Base-by-base conservation (phyloP, 2,329 filamentous ascomycete species). In the Penicillium sp. region DNA sequence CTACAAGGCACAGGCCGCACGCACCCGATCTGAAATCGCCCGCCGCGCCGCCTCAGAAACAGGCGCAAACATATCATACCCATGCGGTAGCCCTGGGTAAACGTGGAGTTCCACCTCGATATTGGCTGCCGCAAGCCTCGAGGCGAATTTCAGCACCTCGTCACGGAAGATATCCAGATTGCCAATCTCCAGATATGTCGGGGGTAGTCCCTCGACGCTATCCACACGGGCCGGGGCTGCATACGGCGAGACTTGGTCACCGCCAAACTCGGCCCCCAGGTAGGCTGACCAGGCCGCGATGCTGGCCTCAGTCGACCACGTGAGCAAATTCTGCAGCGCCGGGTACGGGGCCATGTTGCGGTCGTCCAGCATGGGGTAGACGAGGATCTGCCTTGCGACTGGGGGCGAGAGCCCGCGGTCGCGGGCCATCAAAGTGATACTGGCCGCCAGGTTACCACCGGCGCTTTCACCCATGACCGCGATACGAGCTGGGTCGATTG, bases 311-410 rank as follows among this genome's bases (percentile, higher is more conserved):
- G 65, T 63, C 2, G 65, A 69, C 77, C 79, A 82, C 18, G 69
- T 69, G 0, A 71, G 68, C 33, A 74, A 69, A 3, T 66, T 64
- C 24, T 72, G 70, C 50, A 76, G 72, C 14, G 75, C 71, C 14
- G 61, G 60, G n/a, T 70, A 68, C 4, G 73, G 73, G 7, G 59
- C 59, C n/a, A 60, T 67, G n/a, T 71, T 69, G 43, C 70, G 75
- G 49, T 82, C 77, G 63, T 83, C 79, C 13, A 83, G 68, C 80
- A 82, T 82, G 3, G 78, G 79, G 50, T 78, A 78, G 47, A 79
- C 69, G 11, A 82, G 72, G 46, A 82, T 71, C 67, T 81, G 75
- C 67, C 74, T 77, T 41, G 67, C 74, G 55, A 75, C 62, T 40
- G 63, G 69, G 55, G 66, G 77, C 44, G 58, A 64, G 5, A 67